A percentile compares a stretch with the other conserved stretches of the same genome.
These are phyloP conservation scores for Leccinum obscurum DNA, from an alignment of 768 basidiomycete genomes.

Conservation along the genomic window DNA sequence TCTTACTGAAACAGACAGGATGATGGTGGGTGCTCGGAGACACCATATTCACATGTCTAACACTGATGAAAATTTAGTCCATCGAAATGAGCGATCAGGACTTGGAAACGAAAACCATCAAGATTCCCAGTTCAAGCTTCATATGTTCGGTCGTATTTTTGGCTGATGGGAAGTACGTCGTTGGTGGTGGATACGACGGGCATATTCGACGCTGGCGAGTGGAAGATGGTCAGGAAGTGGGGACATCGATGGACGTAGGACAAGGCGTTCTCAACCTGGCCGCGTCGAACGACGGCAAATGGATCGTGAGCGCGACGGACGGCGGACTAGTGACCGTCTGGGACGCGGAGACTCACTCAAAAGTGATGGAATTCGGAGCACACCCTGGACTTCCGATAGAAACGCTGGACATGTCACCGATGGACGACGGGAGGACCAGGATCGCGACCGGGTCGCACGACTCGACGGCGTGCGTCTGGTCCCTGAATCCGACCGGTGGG, in stretches of 20 bases:
- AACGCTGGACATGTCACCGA: constrained; percentile 12
- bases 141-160: constrained; percentile 4
- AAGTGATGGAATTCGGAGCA: neutral
- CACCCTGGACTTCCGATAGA: neutral
- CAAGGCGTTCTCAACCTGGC: neutral
- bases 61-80: neutral
- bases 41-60: neutral
- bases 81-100: neutral
- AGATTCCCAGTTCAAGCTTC: neutral
- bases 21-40: neutral
- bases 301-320: constrained; percentile 7
- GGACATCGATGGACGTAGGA: neutral
- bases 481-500: neutral
- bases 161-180: constrained; percentile 2
- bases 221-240: constrained; percentile 1
- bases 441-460: constrained; percentile 13
- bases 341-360: neutral
- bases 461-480: constrained; percentile 6
- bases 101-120: neutral
- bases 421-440: constrained; percentile 7
- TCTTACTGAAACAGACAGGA: too few relatives aligned
- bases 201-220: constrained; percentile 3
- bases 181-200: constrained; percentile 4
- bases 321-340: constrained; percentile 4
- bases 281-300: constrained; percentile 7